Evolutionary conservation across 2,329 filamentous ascomycete species (phyloP).

Genomic region (Macrophomina phaseolina): DNA sequence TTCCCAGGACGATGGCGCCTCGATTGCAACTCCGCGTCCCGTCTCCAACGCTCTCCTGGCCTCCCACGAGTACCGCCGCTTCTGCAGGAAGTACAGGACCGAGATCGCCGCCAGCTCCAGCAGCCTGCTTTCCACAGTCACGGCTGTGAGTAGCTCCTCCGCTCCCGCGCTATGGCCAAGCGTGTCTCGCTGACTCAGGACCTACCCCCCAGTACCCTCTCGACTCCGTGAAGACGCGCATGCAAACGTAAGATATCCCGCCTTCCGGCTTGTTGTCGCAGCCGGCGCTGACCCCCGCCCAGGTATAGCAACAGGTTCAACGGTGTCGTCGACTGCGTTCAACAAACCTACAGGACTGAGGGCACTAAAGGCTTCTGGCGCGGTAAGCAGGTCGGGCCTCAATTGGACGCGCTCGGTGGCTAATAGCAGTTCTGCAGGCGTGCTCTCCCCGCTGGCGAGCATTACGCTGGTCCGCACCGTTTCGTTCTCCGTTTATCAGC

Average conservation of each 20-base stretch:
- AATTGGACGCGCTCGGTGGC: slow-evolving; percentile 26
- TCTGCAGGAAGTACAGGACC: slow-evolving; percentile 78
- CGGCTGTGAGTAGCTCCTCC: slow-evolving; percentile 57
- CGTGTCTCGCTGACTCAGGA: slow-evolving; percentile 32
- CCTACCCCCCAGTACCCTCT: slow-evolving; percentile 67
- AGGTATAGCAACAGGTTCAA: slow-evolving; percentile 67
- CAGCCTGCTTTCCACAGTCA: slow-evolving; percentile 78
- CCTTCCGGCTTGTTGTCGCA: not conserved
- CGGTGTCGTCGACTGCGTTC: slow-evolving; percentile 75
- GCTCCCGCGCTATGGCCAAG: not conserved
- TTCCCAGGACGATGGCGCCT: slow-evolving; percentile 49
- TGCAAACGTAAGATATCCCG: slow-evolving; percentile 67
- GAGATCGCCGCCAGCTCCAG: slow-evolving; percentile 79
- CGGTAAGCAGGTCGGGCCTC: slow-evolving; percentile 50
- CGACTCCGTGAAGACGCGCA: slow-evolving; percentile 87
- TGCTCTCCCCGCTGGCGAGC: slow-evolving; percentile 79
- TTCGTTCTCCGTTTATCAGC: slow-evolving; percentile 80
- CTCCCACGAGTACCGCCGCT: slow-evolving; percentile 46
- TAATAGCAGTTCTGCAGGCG: slow-evolving; percentile 56
- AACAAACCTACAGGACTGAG: slow-evolving; percentile 70
- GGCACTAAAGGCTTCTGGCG: slow-evolving; percentile 58
- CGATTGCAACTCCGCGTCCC: slow-evolving; percentile 32
- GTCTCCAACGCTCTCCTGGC: slow-evolving; percentile 19
- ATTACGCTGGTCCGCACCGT: slow-evolving; percentile 78
- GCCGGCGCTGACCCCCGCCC: slow-evolving; percentile 30